A percentile compares a stretch with the other conserved stretches of the same genome.
Conservation (phyloP, 2,329 filamentous ascomycete genomes). For the Neofusicoccum parvum region DNA sequence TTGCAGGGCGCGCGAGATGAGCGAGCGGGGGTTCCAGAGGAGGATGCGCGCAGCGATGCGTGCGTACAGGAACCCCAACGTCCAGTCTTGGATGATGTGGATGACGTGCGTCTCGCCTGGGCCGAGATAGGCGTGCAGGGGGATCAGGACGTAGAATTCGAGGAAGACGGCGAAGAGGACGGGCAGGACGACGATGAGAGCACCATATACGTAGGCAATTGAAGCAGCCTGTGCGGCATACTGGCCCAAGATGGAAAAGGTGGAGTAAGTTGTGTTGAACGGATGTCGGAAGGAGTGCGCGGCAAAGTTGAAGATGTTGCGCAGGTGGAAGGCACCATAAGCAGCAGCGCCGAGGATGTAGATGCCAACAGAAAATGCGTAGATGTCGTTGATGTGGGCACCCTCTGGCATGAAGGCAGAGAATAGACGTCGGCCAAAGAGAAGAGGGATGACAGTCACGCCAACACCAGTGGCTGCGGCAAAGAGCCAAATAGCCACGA, state of each 20-base stretch:
- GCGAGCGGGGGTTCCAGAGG: conserved; percentile 67
- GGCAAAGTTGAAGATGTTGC: conserved; percentile 28
- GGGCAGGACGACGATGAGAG: conserved; percentile 78
- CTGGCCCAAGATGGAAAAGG: conserved; percentile 26
- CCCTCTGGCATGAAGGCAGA: conserved; percentile 67
- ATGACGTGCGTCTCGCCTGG: conserved; percentile 66
- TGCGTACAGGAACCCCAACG: conserved; percentile 85
- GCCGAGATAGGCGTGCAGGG: conserved; percentile 72
- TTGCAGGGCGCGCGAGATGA: conserved; percentile 72
- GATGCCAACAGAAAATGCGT: conserved; percentile 89
- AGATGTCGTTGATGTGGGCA: conserved; percentile 82
- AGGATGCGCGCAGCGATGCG: conserved; percentile 75
- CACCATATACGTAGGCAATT: conserved; percentile 73
- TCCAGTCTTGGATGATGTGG: conserved; percentile 91
- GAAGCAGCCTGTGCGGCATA: conserved; percentile 44
- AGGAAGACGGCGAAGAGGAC: conserved; percentile 76
- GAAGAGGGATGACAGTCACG: conserved; percentile 81
- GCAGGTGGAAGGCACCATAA: conserved; percentile 62
- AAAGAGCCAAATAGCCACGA: conserved; percentile 89
- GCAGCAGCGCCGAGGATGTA: conserved; percentile 72
- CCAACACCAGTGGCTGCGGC: conserved; percentile 84
- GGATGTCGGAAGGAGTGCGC: conserved; percentile 32
- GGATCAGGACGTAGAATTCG: conserved; percentile 87
- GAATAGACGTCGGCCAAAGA: conserved; percentile 81
- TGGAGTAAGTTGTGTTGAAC: conserved; percentile 31